Evolutionary conservation across 306 rosid genomes (phyloP).

Genomic region (Astragalus membranaceus): DNA sequence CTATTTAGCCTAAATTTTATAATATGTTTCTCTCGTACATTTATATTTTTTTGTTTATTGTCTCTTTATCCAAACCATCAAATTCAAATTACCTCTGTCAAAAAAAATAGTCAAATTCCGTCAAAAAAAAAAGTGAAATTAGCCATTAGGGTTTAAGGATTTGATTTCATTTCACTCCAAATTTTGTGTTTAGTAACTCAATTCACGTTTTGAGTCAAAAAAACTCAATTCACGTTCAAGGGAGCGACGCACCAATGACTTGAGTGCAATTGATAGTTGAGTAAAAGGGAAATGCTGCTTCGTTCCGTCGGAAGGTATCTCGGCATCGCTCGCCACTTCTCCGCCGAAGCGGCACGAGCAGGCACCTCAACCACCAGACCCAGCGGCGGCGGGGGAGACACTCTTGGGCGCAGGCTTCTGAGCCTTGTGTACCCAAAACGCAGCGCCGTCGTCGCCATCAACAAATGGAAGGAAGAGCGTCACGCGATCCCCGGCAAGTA

Average conservation of each 20-base stretch:
- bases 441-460: conserved; percentile 69
- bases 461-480: conserved; percentile 87
- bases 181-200: not conserved
- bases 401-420: conserved; percentile 68
- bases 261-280: not conserved
- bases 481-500: conserved; percentile 58
- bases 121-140: no score
- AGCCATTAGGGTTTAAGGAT: not conserved
- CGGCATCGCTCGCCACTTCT: conserved; percentile 42
- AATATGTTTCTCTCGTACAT: no score
- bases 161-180: not conserved
- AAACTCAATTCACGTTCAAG: not conserved
- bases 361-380: conserved; percentile 1
- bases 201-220: not conserved
- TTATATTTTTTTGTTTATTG: no score
- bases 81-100: no score
- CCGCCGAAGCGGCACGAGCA: conserved; percentile 28
- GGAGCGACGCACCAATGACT: not conserved
- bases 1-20: no score
- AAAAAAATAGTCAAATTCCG: no score
- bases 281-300: conserved; percentile 24
- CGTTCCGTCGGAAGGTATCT: conserved; percentile 41
- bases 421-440: conserved; percentile 67
- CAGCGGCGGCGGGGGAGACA: conserved; percentile 41
- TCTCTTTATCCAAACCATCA: no score